Evolutionary conservation across 306 rosid species (phyloP).

Genomic region (Medicago truncatula): MtrunA17r5.0-ANR NC_053044.1:54480501-54481000

Average conservation of each 20-base stretch:
- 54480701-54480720: slow-evolving; percentile 62
- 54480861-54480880: slow-evolving; percentile 58
- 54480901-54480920: slow-evolving; percentile 62
- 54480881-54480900: slow-evolving; percentile 77
- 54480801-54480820: slow-evolving; percentile 68
- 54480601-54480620: slow-evolving; percentile 68
- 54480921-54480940: slow-evolving; percentile 76
- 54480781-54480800: slow-evolving; percentile 69
- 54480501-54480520: slow-evolving; percentile 68
- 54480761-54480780: slow-evolving; percentile 62
- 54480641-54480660: slow-evolving; percentile 57
- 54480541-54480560: slow-evolving; percentile 72
- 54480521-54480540: slow-evolving; percentile 74
- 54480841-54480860: slow-evolving; percentile 67
- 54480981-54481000: slow-evolving; percentile 73
- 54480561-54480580: slow-evolving; percentile 72
- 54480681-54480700: slow-evolving; percentile 66
- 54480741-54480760: slow-evolving; percentile 67
- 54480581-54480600: slow-evolving; percentile 67
- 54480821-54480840: slow-evolving; percentile 73
- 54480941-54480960: slow-evolving; percentile 60
- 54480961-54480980: slow-evolving; percentile 72
- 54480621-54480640: slow-evolving; percentile 62
- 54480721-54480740: slow-evolving; percentile 58
- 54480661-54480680: slow-evolving; percentile 74